Conservation (phyloP, 2,329 filamentous ascomycete species). For the Microascus cirrosus region DNA sequence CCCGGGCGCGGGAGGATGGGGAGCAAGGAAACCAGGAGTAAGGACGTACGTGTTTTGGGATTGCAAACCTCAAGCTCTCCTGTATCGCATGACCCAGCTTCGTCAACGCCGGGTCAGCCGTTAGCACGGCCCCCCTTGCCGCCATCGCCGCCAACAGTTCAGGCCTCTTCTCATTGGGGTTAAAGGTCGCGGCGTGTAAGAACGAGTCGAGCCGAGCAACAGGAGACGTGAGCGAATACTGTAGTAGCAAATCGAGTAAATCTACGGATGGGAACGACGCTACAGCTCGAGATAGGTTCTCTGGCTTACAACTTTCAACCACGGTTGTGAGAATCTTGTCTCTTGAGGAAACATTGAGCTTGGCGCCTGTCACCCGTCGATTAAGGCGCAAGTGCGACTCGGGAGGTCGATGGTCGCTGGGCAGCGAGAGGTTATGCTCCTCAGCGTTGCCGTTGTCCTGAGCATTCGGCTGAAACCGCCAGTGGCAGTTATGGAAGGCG, state of each 20-base stretch:
- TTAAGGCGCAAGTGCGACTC: conserved; percentile 13
- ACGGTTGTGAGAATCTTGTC: conserved; percentile 32
- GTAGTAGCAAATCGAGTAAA: conserved; percentile 48
- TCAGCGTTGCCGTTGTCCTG: conserved; percentile 18
- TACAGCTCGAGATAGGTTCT: conserved; percentile 29
- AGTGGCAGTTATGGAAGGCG: conserved; percentile 15
- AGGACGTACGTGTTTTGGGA: conserved; percentile 13
- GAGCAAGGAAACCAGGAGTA: too few species aligned
- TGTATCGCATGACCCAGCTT: conserved; percentile 49
- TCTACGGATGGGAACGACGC: conserved; percentile 53
- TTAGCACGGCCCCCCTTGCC: conserved; percentile 46
- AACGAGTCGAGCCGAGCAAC: conserved; percentile 44
- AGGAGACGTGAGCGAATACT: conserved; percentile 48
- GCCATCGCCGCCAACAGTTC: conserved; percentile 50
- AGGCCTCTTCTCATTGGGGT: conserved; percentile 40
- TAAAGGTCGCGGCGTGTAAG: conserved; percentile 51
- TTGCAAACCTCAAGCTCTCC: conserved; percentile 32
- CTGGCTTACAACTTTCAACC: conserved; percentile 43
- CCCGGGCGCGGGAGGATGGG: background rate
- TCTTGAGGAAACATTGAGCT: conserved; percentile 10
- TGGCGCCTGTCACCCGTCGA: conserved; percentile 10
- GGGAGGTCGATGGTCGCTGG: conserved; percentile 11
- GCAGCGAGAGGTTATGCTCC: conserved; percentile 19
- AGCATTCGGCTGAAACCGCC: conserved; percentile 17
- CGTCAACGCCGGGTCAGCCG: conserved; percentile 44